phyloP scores from a whole-genome alignment of 2,329 filamentous ascomycete species.

The Apiospora rasikravindrae region DNA sequence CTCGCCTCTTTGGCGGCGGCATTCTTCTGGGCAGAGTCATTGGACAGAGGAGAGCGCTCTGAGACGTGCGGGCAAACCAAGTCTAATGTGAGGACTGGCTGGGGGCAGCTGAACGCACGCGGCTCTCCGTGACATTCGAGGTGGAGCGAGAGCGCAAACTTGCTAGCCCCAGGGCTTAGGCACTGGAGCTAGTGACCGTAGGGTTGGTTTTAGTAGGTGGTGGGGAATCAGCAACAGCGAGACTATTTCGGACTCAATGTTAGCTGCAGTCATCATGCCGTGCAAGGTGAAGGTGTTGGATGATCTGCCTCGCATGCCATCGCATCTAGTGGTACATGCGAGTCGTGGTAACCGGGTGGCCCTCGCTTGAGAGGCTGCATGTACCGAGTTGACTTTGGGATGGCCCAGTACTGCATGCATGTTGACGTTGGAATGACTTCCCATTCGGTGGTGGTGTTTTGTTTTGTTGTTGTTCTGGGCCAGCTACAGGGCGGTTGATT shows the following conservation, averaged over 20 bases:
- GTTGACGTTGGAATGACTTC: constrained; percentile 9
- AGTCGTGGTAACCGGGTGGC: not conserved
- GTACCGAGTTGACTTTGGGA: not conserved
- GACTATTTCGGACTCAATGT: constrained; percentile 2
- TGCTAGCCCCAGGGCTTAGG: not conserved
- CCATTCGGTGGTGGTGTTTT: not conserved
- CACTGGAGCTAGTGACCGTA: not conserved
- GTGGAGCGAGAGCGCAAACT: not conserved
- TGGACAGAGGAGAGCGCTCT: not conserved
- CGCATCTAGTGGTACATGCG: not conserved
- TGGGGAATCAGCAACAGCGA: constrained; percentile 10
- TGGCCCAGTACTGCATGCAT: not conserved
- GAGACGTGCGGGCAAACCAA: not conserved
- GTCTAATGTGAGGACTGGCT: not conserved
- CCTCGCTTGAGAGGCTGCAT: constrained; percentile 2
- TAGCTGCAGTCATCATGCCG: constrained; percentile 1
- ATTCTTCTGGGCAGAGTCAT: not conserved
- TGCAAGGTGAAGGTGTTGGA: not conserved
- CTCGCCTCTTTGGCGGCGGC: not conserved
- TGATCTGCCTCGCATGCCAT: constrained; percentile 1
- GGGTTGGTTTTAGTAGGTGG: not conserved
- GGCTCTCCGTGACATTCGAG: constrained; percentile 4
- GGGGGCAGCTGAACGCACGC: constrained; percentile 3
- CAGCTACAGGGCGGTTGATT: not conserved
- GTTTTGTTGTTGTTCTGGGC: not conserved